A percentile compares a stretch with the other conserved stretches of the same genome.
Conservation (phyloP, 345 rosid genomes). For the Murraya paniculata region DNA sequence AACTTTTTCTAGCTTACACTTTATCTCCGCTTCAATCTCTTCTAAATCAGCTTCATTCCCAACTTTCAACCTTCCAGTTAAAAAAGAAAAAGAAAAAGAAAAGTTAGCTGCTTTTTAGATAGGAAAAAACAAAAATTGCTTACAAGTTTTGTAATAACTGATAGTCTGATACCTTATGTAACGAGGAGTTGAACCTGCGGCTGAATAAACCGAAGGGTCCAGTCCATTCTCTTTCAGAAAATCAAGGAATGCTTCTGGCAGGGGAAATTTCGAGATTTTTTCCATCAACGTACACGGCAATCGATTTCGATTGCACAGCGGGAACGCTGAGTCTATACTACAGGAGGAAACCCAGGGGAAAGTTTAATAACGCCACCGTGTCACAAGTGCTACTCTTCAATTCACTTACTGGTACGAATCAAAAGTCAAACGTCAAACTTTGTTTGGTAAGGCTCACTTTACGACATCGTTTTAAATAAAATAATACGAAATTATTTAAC, state of each 20-base stretch:
- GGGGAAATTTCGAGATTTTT: constrained; percentile 37
- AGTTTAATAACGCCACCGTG: no score
- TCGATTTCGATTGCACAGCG: no score
- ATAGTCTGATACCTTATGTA: constrained; percentile 58
- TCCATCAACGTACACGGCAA: constrained; percentile 31
- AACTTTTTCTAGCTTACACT: constrained; percentile 64
- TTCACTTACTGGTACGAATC: no score
- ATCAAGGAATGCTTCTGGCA: constrained; percentile 60
- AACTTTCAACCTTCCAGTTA: constrained; percentile 62
- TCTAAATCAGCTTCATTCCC: constrained; percentile 45
- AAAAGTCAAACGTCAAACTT: no score
- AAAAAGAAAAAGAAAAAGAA: background rate
- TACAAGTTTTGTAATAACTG: constrained; percentile 35
- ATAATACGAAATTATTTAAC: no score
- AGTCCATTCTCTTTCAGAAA: constrained; percentile 63
- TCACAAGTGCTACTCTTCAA: no score
- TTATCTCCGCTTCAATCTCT: constrained; percentile 64
- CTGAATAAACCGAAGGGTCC: constrained; percentile 68
- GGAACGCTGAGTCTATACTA: no score
- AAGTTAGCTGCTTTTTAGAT: background rate
- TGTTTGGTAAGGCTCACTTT: no score
- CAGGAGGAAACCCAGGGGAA: no score
- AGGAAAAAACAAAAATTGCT: background rate
- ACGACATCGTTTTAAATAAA: no score
- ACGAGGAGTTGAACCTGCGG: constrained; percentile 63